Percentiles rank a stretch among this genome's conserved stretches.
These are phyloP conservation scores for Clonostachys sp. DNA, from an alignment of 2,329 filamentous ascomycete species.

Conservation along the genomic window DNA sequence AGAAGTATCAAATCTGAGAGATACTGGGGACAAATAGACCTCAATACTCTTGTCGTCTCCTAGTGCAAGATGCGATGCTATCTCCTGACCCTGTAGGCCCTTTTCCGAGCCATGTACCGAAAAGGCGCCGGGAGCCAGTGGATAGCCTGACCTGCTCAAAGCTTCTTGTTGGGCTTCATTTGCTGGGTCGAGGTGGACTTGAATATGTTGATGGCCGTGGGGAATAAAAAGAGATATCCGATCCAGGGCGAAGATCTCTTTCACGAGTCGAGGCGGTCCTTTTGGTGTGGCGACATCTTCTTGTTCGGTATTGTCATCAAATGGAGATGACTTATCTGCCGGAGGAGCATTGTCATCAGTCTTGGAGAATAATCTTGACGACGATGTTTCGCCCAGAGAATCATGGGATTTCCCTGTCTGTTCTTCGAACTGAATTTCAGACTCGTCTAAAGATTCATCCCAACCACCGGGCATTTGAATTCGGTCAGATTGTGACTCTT, in stretches of 20 bases:
- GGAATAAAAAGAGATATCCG: slow-evolving; percentile 52
- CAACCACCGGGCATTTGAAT: too few relatives aligned
- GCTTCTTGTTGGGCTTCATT: slow-evolving; percentile 21
- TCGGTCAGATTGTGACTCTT: too few relatives aligned
- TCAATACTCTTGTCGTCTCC: slow-evolving; percentile 31
- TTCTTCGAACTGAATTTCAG: too few relatives aligned
- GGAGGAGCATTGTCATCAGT: too few relatives aligned
- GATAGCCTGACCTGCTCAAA: slow-evolving; percentile 32
- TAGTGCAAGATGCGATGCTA: neutral
- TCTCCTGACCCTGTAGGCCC: neutral
- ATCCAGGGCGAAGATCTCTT: slow-evolving; percentile 46
- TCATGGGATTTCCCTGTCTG: too few relatives aligned
- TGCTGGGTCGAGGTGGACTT: slow-evolving; percentile 21
- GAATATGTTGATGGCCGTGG: slow-evolving; percentile 38
- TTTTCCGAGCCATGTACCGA: slow-evolving; percentile 33
- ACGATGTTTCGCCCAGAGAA: too few relatives aligned
- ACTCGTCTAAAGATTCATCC: too few relatives aligned
- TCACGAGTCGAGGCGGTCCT: slow-evolving; percentile 48
- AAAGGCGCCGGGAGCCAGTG: slow-evolving; percentile 57
- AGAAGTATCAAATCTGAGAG: slow-evolving; percentile 50
- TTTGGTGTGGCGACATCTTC: slow-evolving; percentile 36
- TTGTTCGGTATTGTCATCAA: neutral
- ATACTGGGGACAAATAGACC: slow-evolving; percentile 45
- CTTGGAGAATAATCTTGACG: too few relatives aligned
- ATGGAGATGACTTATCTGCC: too few relatives aligned